Evolutionary conservation across 768 basidiomycete species (phyloP), one percentile per base, ranked within the genome.

Genomic region (Panaeolus papilionaceus): DNA sequence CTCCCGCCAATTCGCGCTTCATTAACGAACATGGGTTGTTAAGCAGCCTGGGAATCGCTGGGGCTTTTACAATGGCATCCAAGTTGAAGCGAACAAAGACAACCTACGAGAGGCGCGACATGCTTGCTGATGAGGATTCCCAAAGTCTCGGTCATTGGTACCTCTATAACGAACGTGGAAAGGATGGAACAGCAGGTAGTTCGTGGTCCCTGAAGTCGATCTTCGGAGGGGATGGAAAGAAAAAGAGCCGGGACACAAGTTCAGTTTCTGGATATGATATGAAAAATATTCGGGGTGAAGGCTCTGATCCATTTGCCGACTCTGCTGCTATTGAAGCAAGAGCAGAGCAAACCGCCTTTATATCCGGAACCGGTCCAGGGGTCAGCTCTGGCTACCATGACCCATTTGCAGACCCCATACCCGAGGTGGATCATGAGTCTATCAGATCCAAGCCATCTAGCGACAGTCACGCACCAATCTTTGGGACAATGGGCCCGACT

Each of bases 71-170:
- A 63, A 78, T 77, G 26, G 70, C 70, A 26, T 66, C 74, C 1
- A 76, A 72, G 45, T 72, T 76, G 58, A 74, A 73, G 44, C 74
- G 69, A 42, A 67, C 72, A 26, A 70, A 74, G 61, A 72, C 75
- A 67, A 65, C 74, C 63, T 70, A 71, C 26, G 71, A 81, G 64
- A 83, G 92, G 38, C 83, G 85, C 38, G 91, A 94, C 74, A 93
- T 94, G 86, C 84, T 93, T 39, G 91, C 88, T 3, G 92, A 94
- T 65, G 92, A 93, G 76, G 92, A 93, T 71, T 81, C 83, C 2
- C 81, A 83, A 9, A 84, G 87, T 16, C 87, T 91, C 70, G 77
- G 78, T 14, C 77, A 78, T 23, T 81, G 80, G 78, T 81, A 80
- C 51, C 14, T 33, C 4, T 58, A 58, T n/a, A 76, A 77, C 66